Base-by-base conservation (phyloP, 306 rosid genomes). In the Arachis stenosperma region DNA sequence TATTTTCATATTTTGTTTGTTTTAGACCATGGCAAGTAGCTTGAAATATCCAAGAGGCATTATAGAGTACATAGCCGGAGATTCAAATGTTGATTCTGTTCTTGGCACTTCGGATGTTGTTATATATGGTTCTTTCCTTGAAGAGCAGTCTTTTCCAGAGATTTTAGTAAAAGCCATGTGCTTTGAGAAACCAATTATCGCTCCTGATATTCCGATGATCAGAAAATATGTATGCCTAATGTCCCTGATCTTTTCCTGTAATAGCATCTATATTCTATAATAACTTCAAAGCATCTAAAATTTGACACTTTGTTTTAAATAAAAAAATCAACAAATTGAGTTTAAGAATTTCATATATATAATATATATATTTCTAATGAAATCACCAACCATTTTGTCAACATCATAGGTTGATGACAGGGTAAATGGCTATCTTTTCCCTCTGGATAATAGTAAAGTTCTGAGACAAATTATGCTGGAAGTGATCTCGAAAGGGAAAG, bases 391-490 rank as follows among this genome's bases (percentile, higher is more conserved):
- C 59, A 27, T 48, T 52, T 67, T 83, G 68, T 69, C 56, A 39
- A 73, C 70, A 75, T 82, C 77, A 22, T 80, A 95, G 99, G 97
- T 95, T 62, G 89, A 88, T 41, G 90, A 92, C 83, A 79, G 89
- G 88, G 99, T 92, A 81, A 95, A 87, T 65, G 97, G 99, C 36
- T 95, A 83, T 81, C 83, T 95, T 73, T 95, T 81, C 70, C 96
- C 97, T 8, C 90, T 81, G 88, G 91, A 90, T 60, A 83, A 90
- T 77, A 73, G 74, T 13, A 75, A 46, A 67, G 81, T 75, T 76
- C 80, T 95, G 69, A 81, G 88, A 36, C 85, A 90, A 82, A 84
- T 90, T 73, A 33, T 90, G 12, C 48, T 75, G 69, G 90, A 92
- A 86, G 86, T 87, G 69, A 74, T 92, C 77, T 83, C 80, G 7